Conservation (phyloP, 1,284 basidiomycete genomes). For the Neonothopanus nambi region DNA sequence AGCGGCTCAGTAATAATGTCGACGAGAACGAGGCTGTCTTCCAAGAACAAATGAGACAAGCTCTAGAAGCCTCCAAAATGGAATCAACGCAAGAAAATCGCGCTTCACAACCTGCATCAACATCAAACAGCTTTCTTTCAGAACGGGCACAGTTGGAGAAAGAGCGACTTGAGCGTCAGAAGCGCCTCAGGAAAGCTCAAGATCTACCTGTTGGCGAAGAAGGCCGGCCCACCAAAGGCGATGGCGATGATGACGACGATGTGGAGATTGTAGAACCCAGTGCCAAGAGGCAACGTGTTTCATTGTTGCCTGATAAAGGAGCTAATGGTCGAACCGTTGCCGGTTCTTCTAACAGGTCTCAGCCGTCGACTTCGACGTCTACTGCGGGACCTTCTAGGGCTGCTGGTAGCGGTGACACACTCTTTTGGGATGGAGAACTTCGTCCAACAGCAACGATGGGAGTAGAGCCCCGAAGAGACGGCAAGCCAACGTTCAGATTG, state of each 20-base stretch:
- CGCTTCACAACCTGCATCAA: too few species aligned
- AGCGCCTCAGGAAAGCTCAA: slow-evolving; percentile 9
- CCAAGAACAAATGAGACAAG: slow-evolving; percentile 9
- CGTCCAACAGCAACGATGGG: slow-evolving; percentile 70
- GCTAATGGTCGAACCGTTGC: slow-evolving; percentile 28
- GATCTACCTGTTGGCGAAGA: slow-evolving; percentile 8
- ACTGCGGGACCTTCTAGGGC: slow-evolving; percentile 9
- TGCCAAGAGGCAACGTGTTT: slow-evolving; percentile 57
- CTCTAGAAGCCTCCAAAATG: slow-evolving; percentile 9
- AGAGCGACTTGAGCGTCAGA: slow-evolving; percentile 14
- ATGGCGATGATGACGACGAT: slow-evolving; percentile 30
- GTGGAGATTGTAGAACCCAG: slow-evolving; percentile 32
- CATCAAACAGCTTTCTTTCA: slow-evolving; percentile 8
- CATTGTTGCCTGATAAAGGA: slow-evolving; percentile 16
- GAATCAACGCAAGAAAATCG: not conserved
- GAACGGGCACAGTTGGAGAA: slow-evolving; percentile 17
- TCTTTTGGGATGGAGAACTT: slow-evolving; percentile 73
- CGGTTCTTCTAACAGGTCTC: slow-evolving; percentile 22
- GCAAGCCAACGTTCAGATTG: slow-evolving; percentile 59
- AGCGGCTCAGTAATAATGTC: not conserved
- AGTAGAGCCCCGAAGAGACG: slow-evolving; percentile 58
- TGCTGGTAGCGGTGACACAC: slow-evolving; percentile 17
- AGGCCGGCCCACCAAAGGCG: not conserved
- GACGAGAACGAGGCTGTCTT: slow-evolving; percentile 1
- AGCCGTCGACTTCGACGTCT: slow-evolving; percentile 20